phyloP scores from a whole-genome alignment of 768 basidiomycete species.

The Mycena haematopus region DNA sequence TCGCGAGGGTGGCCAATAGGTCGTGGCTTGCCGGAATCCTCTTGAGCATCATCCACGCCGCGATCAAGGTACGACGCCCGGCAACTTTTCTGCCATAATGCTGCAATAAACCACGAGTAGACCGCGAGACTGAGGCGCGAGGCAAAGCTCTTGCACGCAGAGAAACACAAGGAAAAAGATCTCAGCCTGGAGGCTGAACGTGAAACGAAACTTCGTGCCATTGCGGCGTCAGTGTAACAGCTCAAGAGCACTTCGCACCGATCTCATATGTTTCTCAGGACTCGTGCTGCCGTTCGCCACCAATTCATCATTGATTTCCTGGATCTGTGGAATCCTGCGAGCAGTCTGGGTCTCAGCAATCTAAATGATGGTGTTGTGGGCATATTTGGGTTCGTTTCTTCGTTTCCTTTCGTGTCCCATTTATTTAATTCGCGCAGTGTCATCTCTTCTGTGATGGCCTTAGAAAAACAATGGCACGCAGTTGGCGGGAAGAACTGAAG shows the following conservation, averaged over 20 bases:
- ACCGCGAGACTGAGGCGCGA: constrained; percentile 68
- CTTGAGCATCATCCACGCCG: constrained; percentile 74
- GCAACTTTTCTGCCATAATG: background rate
- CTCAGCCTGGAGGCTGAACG: constrained; percentile 67
- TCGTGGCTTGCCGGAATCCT: constrained; percentile 91
- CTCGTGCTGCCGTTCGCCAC: constrained; percentile 68
- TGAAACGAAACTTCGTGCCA: constrained; percentile 64
- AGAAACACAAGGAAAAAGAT: constrained; percentile 67
- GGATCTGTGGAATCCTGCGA: constrained; percentile 91
- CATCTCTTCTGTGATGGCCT: constrained; percentile 73
- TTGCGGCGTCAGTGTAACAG: constrained; percentile 54
- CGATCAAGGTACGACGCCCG: constrained; percentile 62
- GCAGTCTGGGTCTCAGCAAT: constrained; percentile 74
- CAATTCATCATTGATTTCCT: constrained; percentile 87
- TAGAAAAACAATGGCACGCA: constrained; percentile 68
- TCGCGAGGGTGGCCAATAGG: constrained; percentile 73
- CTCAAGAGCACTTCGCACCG: background rate
- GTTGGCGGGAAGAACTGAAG: constrained; percentile 50
- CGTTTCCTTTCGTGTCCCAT: constrained; percentile 8
- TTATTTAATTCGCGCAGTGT: constrained; percentile 49
- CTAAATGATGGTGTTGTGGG: constrained; percentile 89
- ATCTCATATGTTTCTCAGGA: constrained; percentile 42
- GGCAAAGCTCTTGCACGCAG: constrained; percentile 54
- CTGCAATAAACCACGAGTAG: constrained; percentile 41
- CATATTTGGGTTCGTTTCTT: constrained; percentile 70